A percentile compares a stretch with the other conserved stretches of the same genome.
phyloP scores from a whole-genome alignment of 2,329 filamentous ascomycete genomes.

The Colletotrichum lupini region DNA sequence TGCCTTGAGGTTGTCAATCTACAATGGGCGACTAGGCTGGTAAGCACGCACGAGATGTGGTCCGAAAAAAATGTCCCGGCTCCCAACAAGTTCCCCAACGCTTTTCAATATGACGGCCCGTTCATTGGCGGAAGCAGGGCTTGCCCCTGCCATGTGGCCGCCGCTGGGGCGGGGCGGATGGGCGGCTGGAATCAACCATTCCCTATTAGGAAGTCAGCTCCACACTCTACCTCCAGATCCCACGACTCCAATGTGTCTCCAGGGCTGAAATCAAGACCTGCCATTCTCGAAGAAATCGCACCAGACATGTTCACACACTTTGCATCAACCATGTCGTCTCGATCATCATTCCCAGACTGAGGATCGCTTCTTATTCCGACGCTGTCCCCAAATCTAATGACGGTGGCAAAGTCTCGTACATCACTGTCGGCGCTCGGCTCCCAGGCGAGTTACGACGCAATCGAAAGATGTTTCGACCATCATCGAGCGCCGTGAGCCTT shows the following conservation, averaged over 20 bases:
- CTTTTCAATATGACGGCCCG: slow-evolving; percentile 26
- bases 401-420: neutral
- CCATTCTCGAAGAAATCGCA: neutral
- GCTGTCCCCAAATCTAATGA: neutral
- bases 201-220: neutral
- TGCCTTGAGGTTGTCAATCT: slow-evolving; percentile 30
- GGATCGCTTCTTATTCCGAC: neutral
- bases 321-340: neutral
- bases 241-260: slow-evolving; percentile 15
- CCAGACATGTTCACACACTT: neutral
- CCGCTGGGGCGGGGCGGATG: slow-evolving; percentile 30
- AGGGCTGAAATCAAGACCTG: slow-evolving; percentile 6
- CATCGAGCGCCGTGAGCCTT: neutral
- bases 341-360: neutral
- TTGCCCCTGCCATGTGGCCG: slow-evolving; percentile 25
- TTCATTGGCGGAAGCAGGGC: slow-evolving; percentile 27
- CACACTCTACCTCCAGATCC: neutral
- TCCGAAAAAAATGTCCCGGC: slow-evolving; percentile 25
- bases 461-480: slow-evolving; percentile 16
- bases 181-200: slow-evolving; percentile 25
- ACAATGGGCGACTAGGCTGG: slow-evolving; percentile 33
- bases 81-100: slow-evolving; percentile 36
- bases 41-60: slow-evolving; percentile 27
- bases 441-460: neutral
- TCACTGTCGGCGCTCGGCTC: neutral